phyloP scores from a whole-genome alignment of 768 basidiomycete genomes.

The Phanerochaete sordida region DNA sequence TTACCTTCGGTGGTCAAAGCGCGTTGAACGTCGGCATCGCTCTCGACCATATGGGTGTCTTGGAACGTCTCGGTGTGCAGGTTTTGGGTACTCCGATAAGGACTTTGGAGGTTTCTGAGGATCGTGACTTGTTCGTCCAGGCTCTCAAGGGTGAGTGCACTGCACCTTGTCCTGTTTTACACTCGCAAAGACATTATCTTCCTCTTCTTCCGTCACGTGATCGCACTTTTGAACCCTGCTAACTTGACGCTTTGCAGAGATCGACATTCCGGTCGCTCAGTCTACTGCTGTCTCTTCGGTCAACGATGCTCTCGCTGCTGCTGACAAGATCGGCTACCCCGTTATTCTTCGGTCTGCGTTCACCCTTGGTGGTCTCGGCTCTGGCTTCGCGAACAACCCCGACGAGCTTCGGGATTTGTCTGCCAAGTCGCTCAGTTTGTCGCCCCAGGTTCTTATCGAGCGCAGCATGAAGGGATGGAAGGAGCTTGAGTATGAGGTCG shows the following conservation, averaged over 20 bases:
- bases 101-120: slow-evolving; percentile 95
- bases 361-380: slow-evolving; percentile 96
- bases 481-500: slow-evolving; percentile 98
- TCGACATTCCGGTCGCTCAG: slow-evolving; percentile 92
- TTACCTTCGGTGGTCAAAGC: slow-evolving; percentile 98
- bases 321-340: slow-evolving; percentile 90
- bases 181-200: background rate
- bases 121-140: slow-evolving; percentile 92
- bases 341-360: slow-evolving; percentile 97
- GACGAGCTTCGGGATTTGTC: slow-evolving; percentile 94
- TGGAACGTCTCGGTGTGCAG: slow-evolving; percentile 88
- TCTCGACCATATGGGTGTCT: slow-evolving; percentile 93
- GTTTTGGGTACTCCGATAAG: slow-evolving; percentile 94
- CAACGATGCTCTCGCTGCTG: slow-evolving; percentile 88
- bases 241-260: slow-evolving; percentile 53
- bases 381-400: slow-evolving; percentile 93
- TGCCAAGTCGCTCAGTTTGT: slow-evolving; percentile 85
- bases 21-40: slow-evolving; percentile 97
- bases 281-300: slow-evolving; percentile 97
- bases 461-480: slow-evolving; percentile 99
- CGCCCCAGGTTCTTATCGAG: slow-evolving; percentile 95
- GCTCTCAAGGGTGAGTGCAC: slow-evolving; percentile 80
- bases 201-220: slow-evolving; percentile 9
- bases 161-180: slow-evolving; percentile 3
- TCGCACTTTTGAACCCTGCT: slow-evolving; percentile 3